These are phyloP conservation scores for Kwoniella sp. DNA, from an alignment of 768 basidiomycete species.

Conservation along the genomic window DNA sequence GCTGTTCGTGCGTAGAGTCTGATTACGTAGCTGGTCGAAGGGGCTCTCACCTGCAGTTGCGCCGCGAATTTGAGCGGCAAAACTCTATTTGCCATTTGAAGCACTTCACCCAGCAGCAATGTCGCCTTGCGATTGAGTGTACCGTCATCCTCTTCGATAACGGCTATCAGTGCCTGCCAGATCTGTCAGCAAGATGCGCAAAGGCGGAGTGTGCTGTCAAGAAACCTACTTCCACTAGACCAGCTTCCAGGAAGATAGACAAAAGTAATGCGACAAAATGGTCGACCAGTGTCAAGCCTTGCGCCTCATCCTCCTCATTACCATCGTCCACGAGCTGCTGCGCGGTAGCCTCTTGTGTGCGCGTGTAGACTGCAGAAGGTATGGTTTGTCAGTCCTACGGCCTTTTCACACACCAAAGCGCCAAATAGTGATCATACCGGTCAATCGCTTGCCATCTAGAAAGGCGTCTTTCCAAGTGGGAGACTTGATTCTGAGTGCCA, in stretches of 20 bases:
- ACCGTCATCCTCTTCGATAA: constrained; percentile 73
- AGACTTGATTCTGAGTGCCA: constrained; percentile 84
- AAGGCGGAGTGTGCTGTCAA: neutral
- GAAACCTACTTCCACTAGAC: constrained; percentile 82
- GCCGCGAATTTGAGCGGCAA: constrained; percentile 80
- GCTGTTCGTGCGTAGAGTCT: no score
- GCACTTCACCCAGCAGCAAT: constrained; percentile 82
- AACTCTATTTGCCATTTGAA: constrained; percentile 83
- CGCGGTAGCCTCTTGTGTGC: constrained; percentile 35
- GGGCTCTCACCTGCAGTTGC: constrained; percentile 70
- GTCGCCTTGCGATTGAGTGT: constrained; percentile 78
- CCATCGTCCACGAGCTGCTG: constrained; percentile 24
- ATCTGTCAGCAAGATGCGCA: neutral
- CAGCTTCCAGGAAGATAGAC: constrained; percentile 79
- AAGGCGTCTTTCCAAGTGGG: constrained; percentile 93
- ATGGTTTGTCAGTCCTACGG: no score
- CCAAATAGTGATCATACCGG: constrained; percentile 63
- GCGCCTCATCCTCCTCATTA: constrained; percentile 50
- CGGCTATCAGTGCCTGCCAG: constrained; percentile 72
- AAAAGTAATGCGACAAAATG: constrained; percentile 88
- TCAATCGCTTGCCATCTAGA: constrained; percentile 81
- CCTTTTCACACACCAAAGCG: no score
- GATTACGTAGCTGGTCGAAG: no score
- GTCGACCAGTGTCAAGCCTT: constrained; percentile 79
- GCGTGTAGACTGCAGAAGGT: constrained; percentile 53